A percentile compares a stretch with the other conserved stretches of the same genome.
Evolutionary conservation across 177 flowering plant species (phyloP).

Genomic region (Tripterygium wilfordii): DNA sequence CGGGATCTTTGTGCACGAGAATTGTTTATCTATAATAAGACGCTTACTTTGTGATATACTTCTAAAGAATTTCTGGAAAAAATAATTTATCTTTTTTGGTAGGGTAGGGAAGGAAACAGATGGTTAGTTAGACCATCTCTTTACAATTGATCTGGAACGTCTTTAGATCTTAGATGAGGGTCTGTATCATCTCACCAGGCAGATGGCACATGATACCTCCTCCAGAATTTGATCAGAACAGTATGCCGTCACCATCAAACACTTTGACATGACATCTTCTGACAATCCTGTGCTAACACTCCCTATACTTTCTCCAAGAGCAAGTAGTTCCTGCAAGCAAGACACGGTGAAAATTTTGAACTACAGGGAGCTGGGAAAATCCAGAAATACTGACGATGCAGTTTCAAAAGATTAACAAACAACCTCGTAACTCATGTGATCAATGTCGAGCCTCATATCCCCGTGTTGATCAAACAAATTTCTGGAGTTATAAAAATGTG

Average conservation of each 20-base stretch:
- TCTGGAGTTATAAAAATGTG: constrained; percentile 35
- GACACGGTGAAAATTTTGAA: background rate
- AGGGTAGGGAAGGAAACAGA: too few species aligned
- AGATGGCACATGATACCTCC: constrained; percentile 53
- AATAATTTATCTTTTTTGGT: too few species aligned
- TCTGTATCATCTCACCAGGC: constrained; percentile 47
- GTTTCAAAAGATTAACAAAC: background rate
- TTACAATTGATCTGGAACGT: too few species aligned
- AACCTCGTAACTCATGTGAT: constrained; percentile 74
- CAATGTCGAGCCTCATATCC: constrained; percentile 62
- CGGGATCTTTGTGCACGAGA: too few species aligned
- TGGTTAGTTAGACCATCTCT: too few species aligned
- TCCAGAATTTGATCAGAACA: constrained; percentile 28
- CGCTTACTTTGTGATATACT: too few species aligned
- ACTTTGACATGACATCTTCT: constrained; percentile 40
- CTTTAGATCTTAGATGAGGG: background rate
- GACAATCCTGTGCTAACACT: constrained; percentile 63
- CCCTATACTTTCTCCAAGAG: constrained; percentile 73
- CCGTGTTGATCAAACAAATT: constrained; percentile 45
- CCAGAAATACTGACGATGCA: background rate
- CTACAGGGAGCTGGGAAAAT: background rate
- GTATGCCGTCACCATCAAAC: constrained; percentile 35
- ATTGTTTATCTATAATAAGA: too few species aligned
- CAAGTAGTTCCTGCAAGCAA: constrained; percentile 57
- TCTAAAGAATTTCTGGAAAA: too few species aligned